Conservation (phyloP, 108 stramenopile genomes). For the Stephanodiscus triporus region DNA sequence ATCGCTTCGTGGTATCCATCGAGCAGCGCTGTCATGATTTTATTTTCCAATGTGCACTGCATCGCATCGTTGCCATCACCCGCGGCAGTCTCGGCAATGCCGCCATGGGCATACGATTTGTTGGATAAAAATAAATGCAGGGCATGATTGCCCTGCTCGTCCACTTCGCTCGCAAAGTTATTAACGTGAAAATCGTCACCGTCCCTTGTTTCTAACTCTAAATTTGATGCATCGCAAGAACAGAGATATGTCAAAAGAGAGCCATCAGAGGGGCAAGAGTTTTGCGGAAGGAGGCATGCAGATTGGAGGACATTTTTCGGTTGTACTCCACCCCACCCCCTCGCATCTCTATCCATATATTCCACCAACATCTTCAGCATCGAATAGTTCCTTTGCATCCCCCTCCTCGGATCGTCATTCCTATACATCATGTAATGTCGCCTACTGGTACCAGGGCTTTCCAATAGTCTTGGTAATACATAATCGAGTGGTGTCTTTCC, state of each 20-base stretch:
- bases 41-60: not conserved
- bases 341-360: constrained; percentile 20
- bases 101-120: constrained; percentile 1
- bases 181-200: not conserved
- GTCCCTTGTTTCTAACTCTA: constrained; percentile 17
- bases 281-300: constrained; percentile 33
- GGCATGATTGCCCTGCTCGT: constrained; percentile 33
- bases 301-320: constrained; percentile 33
- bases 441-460: not conserved
- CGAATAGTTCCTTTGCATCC: constrained; percentile 14
- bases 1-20: constrained; percentile 8
- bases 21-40: constrained; percentile 6
- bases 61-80: not conserved
- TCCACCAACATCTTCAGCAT: constrained; percentile 33
- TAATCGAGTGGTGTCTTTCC: constrained; percentile 34
- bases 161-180: constrained; percentile 25
- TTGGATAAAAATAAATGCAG: constrained; percentile 46
- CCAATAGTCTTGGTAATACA: constrained; percentile 17
- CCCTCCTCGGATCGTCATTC: constrained; percentile 3
- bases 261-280: constrained; percentile 4
- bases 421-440: constrained; percentile 7
- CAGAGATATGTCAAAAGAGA: constrained; percentile 13
- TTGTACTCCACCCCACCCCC: not conserved
- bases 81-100: not conserved
- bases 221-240: constrained; percentile 5